A percentile compares a stretch with the other conserved stretches of the same genome.
Evolutionary conservation across 148 eudicot genomes (phyloP).

Genomic region (Camellia sinensis): DNA sequence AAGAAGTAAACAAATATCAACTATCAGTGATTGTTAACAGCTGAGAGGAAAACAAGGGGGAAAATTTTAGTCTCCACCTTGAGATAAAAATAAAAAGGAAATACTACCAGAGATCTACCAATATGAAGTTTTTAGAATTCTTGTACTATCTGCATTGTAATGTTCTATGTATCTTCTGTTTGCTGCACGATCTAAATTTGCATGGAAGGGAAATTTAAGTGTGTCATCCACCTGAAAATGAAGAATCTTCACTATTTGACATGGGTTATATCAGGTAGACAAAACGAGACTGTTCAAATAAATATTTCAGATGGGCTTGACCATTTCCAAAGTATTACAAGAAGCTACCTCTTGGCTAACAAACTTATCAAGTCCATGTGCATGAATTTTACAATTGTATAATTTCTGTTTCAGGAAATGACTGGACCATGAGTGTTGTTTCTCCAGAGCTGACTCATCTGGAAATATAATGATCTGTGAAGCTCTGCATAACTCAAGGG

Average conservation of each 20-base stretch:
- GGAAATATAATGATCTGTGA: constrained; percentile 52
- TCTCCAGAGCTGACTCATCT: constrained; percentile 51
- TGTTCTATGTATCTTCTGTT: constrained; percentile 54
- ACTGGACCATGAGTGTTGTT: constrained; percentile 37
- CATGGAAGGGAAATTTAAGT: constrained; percentile 60
- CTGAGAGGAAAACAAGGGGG: not conserved
- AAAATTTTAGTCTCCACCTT: not conserved
- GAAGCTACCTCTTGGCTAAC: constrained; percentile 53
- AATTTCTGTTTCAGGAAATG: constrained; percentile 41
- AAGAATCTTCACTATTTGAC: not conserved
- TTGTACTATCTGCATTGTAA: constrained; percentile 40
- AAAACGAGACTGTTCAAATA: not conserved
- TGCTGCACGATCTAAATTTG: constrained; percentile 55
- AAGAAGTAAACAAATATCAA: not conserved
- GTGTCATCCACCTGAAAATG: constrained; percentile 57
- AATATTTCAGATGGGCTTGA: not conserved
- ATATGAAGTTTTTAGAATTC: constrained; percentile 57
- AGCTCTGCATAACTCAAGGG: constrained; percentile 57
- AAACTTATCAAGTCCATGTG: constrained; percentile 33
- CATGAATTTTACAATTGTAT: constrained; percentile 21
- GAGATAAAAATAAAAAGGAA: not conserved
- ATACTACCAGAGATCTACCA: constrained; percentile 33
- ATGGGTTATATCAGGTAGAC: not conserved
- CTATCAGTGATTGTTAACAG: not conserved
- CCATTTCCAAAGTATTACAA: not conserved